A percentile compares a stretch with the other conserved stretches of the same genome.
Conservation (phyloP, 176 grass and related monocot genomes). For the Avena sativa region DNA sequence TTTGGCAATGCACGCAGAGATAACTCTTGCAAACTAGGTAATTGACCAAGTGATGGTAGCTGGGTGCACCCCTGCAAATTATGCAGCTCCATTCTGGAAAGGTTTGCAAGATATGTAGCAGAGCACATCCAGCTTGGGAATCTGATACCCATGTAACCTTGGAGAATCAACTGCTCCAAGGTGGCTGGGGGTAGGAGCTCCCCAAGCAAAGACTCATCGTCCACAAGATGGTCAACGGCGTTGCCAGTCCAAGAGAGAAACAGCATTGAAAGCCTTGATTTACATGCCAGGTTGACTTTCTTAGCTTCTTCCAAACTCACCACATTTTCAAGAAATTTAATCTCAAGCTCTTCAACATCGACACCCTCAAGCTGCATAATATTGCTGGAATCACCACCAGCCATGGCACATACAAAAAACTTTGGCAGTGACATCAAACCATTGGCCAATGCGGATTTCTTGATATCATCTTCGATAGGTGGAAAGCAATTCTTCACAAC, state of each 20-base stretch:
- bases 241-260: slow-evolving; percentile 13
- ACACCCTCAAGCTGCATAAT: slow-evolving; percentile 8
- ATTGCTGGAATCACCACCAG: background rate
- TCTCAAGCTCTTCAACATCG: slow-evolving; percentile 10
- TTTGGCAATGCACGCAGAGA: background rate
- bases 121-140: background rate
- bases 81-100: slow-evolving; percentile 14
- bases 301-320: slow-evolving; percentile 17
- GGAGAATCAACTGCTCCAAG: slow-evolving; percentile 31
- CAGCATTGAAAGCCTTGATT: background rate
- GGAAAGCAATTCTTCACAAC: slow-evolving; percentile 19
- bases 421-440: slow-evolving; percentile 18
- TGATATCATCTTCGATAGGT: slow-evolving; percentile 1
- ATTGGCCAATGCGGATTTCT: background rate
- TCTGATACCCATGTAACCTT: slow-evolving; percentile 25
- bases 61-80: slow-evolving; percentile 4
- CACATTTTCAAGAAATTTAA: slow-evolving; percentile 19
- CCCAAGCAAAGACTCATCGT: slow-evolving; percentile 16
- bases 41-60: slow-evolving; percentile 25
- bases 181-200: slow-evolving; percentile 5
- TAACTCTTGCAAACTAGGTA: slow-evolving; percentile 28
- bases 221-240: background rate
- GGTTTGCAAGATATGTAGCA: background rate
- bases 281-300: slow-evolving; percentile 16
- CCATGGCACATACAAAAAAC: slow-evolving; percentile 9